Evolutionary conservation across 2,329 filamentous ascomycete species (phyloP), one percentile per base, ranked within the genome.

Genomic region (Aspergillus quadrilineatus): DNA sequence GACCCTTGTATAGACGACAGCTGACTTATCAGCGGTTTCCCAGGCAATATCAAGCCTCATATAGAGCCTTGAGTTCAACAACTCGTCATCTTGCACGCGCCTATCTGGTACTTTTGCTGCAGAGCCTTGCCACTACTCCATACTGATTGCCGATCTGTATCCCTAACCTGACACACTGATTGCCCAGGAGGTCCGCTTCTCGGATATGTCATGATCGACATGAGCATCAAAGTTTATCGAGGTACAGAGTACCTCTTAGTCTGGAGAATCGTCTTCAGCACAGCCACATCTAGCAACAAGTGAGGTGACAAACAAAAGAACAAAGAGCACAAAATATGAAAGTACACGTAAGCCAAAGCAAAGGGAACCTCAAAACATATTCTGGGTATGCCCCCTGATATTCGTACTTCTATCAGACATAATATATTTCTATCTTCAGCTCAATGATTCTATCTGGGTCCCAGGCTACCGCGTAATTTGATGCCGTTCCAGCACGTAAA

Each of bases 171-270:
- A 37, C 6, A 8, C 17, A 42, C 49, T 36, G 39, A 14, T 28
- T 28, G 50, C 32, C 43, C 34, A 28, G 9, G 22, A 10, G 14
- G 42, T 41, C 50, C 34, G 22, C 50, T 28, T 22, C 6, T 22
- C n/a, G 22, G 41, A 46, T 14, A 47, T 53, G 50, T 53, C 50
- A 53, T 46, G 50, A 53, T 53, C 50, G 12, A 22, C 50, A 30
- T 14, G 22, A n/a, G 15, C 22, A 45, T 37, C 29, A 26, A 12
- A 26, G 39, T 26, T 15, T 26, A 32, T 51, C 36, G 17, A 36
- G 50, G 15, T 30, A 34, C 29, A 22, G 41, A 30, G 17, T 28
- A 15, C 15, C 22, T 14, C 34, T 14, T 22, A 22, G 3, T 9
- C 14, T 34, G 7, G 14, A 37, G 10, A 12, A 14, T 14, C 4